A percentile compares a stretch with the other conserved stretches of the same genome.
Evolutionary conservation across 371 early-diverging fungal species (phyloP).

Genomic region (Neoconidiobolus thromboides): DNA sequence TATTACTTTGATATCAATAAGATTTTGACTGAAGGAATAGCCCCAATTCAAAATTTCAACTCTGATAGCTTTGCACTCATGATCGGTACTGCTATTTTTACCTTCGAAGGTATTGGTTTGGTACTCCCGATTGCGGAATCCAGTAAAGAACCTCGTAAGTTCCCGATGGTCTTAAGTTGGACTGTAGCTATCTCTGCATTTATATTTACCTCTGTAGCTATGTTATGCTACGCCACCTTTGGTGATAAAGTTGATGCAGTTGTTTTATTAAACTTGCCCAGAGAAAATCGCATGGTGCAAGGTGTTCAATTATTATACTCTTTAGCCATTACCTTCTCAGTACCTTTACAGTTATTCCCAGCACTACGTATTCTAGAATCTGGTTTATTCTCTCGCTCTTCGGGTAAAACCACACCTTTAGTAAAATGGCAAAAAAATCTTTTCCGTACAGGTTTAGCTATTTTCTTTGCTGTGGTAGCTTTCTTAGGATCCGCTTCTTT

Average conservation of each 20-base stretch:
- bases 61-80: constrained; percentile 48
- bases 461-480: constrained; percentile 43
- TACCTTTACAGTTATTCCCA: constrained; percentile 68
- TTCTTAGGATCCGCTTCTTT: constrained; percentile 51
- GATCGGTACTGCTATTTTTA: constrained; percentile 77
- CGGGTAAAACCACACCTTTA: constrained; percentile 35
- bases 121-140: constrained; percentile 48
- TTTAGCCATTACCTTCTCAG: constrained; percentile 66
- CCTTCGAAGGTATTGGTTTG: constrained; percentile 80
- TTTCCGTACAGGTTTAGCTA: constrained; percentile 41
- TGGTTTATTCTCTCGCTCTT: constrained; percentile 34
- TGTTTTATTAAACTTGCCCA: constrained; percentile 57
- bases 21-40: constrained; percentile 29
- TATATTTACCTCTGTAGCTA: constrained; percentile 54
- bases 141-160: constrained; percentile 64
- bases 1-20: constrained; percentile 46
- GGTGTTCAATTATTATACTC: constrained; percentile 59
- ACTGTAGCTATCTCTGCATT: constrained; percentile 44
- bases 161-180: constrained; percentile 40
- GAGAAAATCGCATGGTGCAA: constrained; percentile 32
- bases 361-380: constrained; percentile 71
- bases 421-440: constrained; percentile 83
- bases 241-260: constrained; percentile 59
- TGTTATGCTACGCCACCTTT: constrained; percentile 57
- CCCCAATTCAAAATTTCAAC: constrained; percentile 41